Evolutionary conservation across 202 grass and related monocot genomes (phyloP), one percentile per base, ranked within the genome.

Genomic region (Elaeis oleifera): DNA sequence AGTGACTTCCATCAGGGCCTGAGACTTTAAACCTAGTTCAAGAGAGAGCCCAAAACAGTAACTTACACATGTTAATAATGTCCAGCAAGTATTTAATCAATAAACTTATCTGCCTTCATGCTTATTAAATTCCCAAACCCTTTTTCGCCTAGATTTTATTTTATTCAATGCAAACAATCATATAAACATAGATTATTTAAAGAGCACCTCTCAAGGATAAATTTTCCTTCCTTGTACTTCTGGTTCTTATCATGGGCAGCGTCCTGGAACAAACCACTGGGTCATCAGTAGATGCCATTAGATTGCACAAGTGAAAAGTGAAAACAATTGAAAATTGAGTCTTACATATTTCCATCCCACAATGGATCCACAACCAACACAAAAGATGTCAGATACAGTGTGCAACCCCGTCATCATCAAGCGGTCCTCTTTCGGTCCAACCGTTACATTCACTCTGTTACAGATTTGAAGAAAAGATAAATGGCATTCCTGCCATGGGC

Each of bases 311-410:
- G 36, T 13, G 9, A 44, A 2, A 68, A 31, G 58, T 57, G 51
- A 74, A 57, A 60, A 67, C 16, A 50, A 36, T 51, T 60, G 69
- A 21, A 16, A 62, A 49, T 3, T 44, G 36, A 11, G 18, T 56
- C 84, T 86, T 94, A 99, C 94, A 73, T 99, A 99, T 99, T 99
- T 99, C 94, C 94, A 99, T 69, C 94, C 94, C 81, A 99, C 88
- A 80, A 94, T 78, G 25, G 94, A 84, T 49, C 94, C 94, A 58
- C 88, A 99, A 61, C 94, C 88, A 89, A 97, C 80, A 84, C 94
- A 99, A 75, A 99, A 94, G 72, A 99, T 89, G 63, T 99, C 94
- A 65, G 51, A 94, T 67, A 99, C 94, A 20, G 85, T 99, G 70
- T 99, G 94, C 85, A 94, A 61, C 61, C 94, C 94, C 16, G 94